These are phyloP conservation scores for Eutypella sp. DNA, from an alignment of 2,329 filamentous ascomycete genomes.

Conservation along the genomic window DNA sequence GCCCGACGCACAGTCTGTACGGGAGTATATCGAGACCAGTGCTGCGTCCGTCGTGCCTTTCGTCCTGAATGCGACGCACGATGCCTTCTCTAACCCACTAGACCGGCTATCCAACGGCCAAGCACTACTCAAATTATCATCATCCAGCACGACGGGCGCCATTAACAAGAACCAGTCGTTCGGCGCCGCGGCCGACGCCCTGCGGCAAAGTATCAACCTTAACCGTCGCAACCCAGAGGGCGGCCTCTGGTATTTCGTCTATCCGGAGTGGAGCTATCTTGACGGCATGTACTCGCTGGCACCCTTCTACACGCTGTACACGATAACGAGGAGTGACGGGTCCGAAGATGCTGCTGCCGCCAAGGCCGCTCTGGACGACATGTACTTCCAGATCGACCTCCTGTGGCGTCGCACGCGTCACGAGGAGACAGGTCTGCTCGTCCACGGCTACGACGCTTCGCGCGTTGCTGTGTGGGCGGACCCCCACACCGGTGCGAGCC, in stretches of 20 bases:
- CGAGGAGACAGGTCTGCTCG: slow-evolving; percentile 23
- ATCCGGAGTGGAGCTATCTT: slow-evolving; percentile 48
- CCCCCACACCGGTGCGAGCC: slow-evolving; percentile 28
- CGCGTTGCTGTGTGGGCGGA: slow-evolving; percentile 30
- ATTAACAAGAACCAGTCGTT: slow-evolving; percentile 4
- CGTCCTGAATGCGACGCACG: slow-evolving; percentile 19
- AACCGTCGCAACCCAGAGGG: slow-evolving; percentile 29
- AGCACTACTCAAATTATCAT: slow-evolving; percentile 17
- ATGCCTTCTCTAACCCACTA: slow-evolving; percentile 24
- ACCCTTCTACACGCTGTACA: slow-evolving; percentile 32
- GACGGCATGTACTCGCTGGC: slow-evolving; percentile 48
- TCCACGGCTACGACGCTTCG: slow-evolving; percentile 32
- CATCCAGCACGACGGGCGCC: neutral
- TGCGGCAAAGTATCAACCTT: slow-evolving; percentile 24
- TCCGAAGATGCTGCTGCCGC: slow-evolving; percentile 3
- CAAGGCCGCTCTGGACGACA: slow-evolving; percentile 17
- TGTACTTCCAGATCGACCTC: slow-evolving; percentile 23
- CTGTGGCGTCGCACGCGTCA: slow-evolving; percentile 22
- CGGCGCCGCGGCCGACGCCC: slow-evolving; percentile 13
- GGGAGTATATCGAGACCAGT: slow-evolving; percentile 20
- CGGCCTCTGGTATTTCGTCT: slow-evolving; percentile 35
- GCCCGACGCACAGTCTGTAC: slow-evolving; percentile 10
- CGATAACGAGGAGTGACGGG: slow-evolving; percentile 16
- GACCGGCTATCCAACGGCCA: slow-evolving; percentile 28
- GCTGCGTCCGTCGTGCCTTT: slow-evolving; percentile 21